Conservation (phyloP, 2,329 filamentous ascomycete species). For the Fusarium zealandicum region DNA sequence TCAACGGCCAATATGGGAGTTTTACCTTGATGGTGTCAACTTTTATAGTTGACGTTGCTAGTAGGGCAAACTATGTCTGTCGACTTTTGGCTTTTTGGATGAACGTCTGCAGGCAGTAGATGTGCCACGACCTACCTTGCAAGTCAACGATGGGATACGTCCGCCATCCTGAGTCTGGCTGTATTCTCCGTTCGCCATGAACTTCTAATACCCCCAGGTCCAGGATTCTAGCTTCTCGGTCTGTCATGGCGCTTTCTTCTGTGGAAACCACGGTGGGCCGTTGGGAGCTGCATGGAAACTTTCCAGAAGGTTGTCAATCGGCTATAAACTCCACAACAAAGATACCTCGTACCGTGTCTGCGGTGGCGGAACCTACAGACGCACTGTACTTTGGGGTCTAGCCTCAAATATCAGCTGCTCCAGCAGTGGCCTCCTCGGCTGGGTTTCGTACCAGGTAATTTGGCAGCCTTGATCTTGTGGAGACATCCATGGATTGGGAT, state of each 20-base stretch:
- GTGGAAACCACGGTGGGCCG: conserved; percentile 33
- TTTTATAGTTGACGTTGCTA: neutral
- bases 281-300: conserved; percentile 38
- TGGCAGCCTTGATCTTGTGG: conserved; percentile 32
- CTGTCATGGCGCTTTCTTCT: conserved; percentile 25
- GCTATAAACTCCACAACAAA: conserved; percentile 15
- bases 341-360: conserved; percentile 27
- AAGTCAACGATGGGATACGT: neutral
- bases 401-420: conserved; percentile 7
- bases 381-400: conserved; percentile 27
- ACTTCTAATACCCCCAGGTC: conserved; percentile 9
- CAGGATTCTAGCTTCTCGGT: conserved; percentile 25
- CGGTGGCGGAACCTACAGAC: neutral
- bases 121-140: neutral
- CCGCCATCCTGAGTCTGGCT: neutral
- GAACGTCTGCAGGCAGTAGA: neutral
- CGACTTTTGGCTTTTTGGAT: neutral
- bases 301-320: conserved; percentile 42
- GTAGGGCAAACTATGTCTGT: neutral
- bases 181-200: conserved; percentile 4
- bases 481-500: conserved; percentile 33
- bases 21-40: neutral
- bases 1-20: conserved; percentile 3
- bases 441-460: conserved; percentile 29
- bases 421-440: conserved; percentile 18